These are phyloP conservation scores for Ustilaginoidea virens DNA, from an alignment of 2,329 filamentous ascomycete genomes.

Conservation along the genomic window DNA sequence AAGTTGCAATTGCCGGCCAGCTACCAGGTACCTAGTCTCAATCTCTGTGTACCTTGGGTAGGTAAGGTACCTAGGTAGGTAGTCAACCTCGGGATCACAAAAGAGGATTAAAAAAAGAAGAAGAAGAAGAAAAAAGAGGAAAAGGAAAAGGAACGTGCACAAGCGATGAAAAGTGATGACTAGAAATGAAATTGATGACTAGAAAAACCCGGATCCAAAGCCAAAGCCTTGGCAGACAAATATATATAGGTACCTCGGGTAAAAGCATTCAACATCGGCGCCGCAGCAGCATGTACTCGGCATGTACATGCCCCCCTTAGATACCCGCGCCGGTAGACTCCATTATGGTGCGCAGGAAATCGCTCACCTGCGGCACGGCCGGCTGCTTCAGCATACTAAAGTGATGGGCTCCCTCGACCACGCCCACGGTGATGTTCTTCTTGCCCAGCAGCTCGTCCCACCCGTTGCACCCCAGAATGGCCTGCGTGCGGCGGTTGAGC, in stretches of 20 bases:
- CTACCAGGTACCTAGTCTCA: too few relatives aligned
- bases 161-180: background rate
- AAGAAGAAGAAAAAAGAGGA: background rate
- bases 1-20: too few relatives aligned
- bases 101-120: background rate
- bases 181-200: background rate
- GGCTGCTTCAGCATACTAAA: slow-evolving; percentile 1
- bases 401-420: background rate
- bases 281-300: too few relatives aligned
- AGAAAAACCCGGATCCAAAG: too few relatives aligned
- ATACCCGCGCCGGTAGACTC: background rate
- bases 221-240: background rate
- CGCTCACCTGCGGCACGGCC: background rate
- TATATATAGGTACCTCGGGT: too few relatives aligned
- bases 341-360: background rate
- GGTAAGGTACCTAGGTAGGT: too few relatives aligned
- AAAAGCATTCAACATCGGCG: too few relatives aligned
- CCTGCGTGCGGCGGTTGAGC: background rate
- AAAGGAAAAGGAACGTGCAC: background rate
- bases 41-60: too few relatives aligned
- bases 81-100: too few relatives aligned
- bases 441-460: background rate
- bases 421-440: background rate
- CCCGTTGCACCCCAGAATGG: background rate
- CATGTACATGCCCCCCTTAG: background rate